These are phyloP conservation scores for Sporobolomyces roseus DNA, from an alignment of 768 basidiomycete species.

Conservation along the genomic window DNA sequence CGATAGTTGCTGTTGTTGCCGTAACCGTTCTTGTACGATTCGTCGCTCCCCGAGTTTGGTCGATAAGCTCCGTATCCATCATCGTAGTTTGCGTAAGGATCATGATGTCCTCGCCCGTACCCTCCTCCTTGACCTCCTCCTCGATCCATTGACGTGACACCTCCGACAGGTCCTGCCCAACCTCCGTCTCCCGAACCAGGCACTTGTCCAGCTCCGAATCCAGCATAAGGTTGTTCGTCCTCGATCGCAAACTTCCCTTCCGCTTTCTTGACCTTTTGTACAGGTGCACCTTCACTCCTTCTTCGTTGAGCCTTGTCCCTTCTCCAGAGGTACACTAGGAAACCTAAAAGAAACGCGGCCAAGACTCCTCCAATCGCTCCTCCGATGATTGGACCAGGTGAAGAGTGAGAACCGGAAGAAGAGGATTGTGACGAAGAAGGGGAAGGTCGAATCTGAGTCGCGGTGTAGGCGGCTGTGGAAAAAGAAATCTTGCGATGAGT, in stretches of 20 bases:
- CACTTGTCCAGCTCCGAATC: neutral
- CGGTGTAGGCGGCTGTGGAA: constrained; percentile 22
- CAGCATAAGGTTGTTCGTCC: constrained; percentile 26
- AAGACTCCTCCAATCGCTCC: constrained; percentile 34
- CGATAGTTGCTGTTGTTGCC: no score
- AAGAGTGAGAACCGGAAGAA: neutral
- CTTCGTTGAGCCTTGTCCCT: constrained; percentile 18
- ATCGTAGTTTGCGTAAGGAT: no score
- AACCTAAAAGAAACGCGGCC: constrained; percentile 24
- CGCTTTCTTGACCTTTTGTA: constrained; percentile 28
- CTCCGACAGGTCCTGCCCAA: constrained; percentile 4
- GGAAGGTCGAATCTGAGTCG: constrained; percentile 6
- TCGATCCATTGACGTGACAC: neutral
- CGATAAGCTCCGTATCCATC: neutral
- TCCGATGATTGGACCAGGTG: constrained; percentile 31
- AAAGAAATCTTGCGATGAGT: neutral
- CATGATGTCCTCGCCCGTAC: constrained; percentile 1
- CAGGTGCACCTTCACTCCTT: constrained; percentile 22
- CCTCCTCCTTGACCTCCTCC: neutral
- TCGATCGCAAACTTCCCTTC: constrained; percentile 39
- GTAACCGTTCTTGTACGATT: no score
- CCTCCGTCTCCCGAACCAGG: neutral
- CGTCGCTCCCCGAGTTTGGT: constrained; percentile 2
- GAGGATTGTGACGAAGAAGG: neutral
- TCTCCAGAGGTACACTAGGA: constrained; percentile 38